Conservation (phyloP, 2,329 filamentous ascomycete species). For the Penicillium sp. region DNA sequence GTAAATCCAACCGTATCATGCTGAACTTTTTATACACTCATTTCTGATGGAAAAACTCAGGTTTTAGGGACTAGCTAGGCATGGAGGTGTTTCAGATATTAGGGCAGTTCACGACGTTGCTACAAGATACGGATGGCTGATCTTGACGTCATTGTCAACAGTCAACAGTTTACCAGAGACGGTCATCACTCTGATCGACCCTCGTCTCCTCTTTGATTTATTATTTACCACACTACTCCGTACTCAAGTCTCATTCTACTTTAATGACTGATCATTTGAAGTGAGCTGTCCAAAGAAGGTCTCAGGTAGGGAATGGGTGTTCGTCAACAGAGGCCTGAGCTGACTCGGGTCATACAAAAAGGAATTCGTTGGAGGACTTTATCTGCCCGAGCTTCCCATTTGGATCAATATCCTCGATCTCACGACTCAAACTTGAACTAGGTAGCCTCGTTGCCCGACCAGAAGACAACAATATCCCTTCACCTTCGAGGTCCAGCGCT, state of each 20-base stretch:
- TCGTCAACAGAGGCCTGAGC: not conserved
- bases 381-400: not conserved
- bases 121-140: too few relatives aligned
- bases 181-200: not conserved
- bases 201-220: not conserved
- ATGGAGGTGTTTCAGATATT: too few relatives aligned
- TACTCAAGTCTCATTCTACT: too few relatives aligned
- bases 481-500: not conserved
- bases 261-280: not conserved
- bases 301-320: not conserved
- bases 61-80: too few relatives aligned
- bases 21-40: too few relatives aligned
- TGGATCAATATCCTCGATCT: not conserved
- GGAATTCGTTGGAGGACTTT: not conserved
- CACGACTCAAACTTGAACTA: not conserved
- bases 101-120: too few relatives aligned
- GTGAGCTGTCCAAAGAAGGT: not conserved
- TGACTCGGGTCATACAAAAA: not conserved
- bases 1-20: too few relatives aligned
- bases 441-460: not conserved
- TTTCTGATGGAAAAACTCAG: too few relatives aligned
- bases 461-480: not conserved
- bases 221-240: too few relatives aligned
- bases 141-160: conserved; percentile 5
- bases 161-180: not conserved